Base-by-base conservation (phyloP, 768 basidiomycete species). In the Boletus bicolor region DNA sequence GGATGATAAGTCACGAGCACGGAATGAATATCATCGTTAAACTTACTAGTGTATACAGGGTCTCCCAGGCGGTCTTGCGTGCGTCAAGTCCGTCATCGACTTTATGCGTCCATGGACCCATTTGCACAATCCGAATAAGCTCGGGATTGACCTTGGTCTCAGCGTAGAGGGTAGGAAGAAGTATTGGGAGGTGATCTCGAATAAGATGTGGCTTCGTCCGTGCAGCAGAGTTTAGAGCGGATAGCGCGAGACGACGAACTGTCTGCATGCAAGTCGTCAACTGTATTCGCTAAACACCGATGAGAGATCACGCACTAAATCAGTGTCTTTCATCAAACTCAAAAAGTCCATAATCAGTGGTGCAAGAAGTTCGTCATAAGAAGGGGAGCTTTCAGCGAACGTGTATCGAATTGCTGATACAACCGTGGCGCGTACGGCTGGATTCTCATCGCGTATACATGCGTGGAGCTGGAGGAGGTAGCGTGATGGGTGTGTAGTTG, bases 81-180 rank as follows among this genome's bases (percentile, higher is more conserved):
- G 94, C 87, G 60, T 98, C 96, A 39, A 98, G 79, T 46, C 97
- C 97, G 60, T 98, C 95, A 64, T 99, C 97, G 50, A 97, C 92
- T 69, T 91, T 93, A 74, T 96, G 93, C 28, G 88, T 91, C 93
- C 93, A 97, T 3, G 94, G 93, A 21, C 94, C 93, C 94, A 97
- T 97, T 67, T 93, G 91, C 12, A 97, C 93, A 1, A 89, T 91
- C 32, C 90, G 85, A 66, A 96, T 86, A 55, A 94, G 83, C 2
- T 86, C 80, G 3, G 82, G 79, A 59, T 91, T 93, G 68, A 94
- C 74, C 37, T 79, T 67, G 0, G 95, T 97, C 74, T 98, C 93
- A 37, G 82, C 79, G 73, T 97, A 98, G 28, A 99, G 76, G 53
- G 80, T 82, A 1, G 94, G 93, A 45, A 97, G 76, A 5, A 99